Base-by-base conservation (phyloP, 1,284 basidiomycete genomes). In the Garcileccinum viscosum region DNA sequence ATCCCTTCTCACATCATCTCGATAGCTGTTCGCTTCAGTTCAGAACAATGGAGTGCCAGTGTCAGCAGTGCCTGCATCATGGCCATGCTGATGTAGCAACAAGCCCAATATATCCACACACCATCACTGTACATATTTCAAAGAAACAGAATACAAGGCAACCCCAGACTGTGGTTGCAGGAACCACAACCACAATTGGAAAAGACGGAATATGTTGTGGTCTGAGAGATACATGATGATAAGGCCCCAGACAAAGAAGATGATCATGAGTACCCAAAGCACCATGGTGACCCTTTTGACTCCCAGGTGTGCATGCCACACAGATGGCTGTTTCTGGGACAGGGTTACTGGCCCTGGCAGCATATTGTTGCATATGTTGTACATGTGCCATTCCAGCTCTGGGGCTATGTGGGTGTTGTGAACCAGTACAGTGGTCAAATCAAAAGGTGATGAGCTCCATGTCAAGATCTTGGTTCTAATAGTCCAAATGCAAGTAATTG, bases 381-480 rank as follows among this genome's bases (percentile, higher is more conserved):
- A 64, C 78, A 79, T 80, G 33, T 80, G 76, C 12, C 59, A 70
- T 3, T 69, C 72, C 3, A 60, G 35, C 27, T 69, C 67, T 1
- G 67, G 72, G 12, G 71, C 0, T 59, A 79, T 73, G 14, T 76
- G 75, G 2, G 72, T 64, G 14, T 81, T 71, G 38, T 78, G 75
- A 5, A 81, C 71, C 44, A 79, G 71, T 6, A 80, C 80, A 2
- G 78, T 74, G 7, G 80, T 76, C 2, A 79, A 77, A 22, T 79
- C 50, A 17, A 53, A 53, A 27, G 50, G 15, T 7, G 50, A 53
- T 4, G 15, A 53, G 22, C 50, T 53, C 27, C 50, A 19, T 9
- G 27, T 53, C 27, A 53, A 19, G 17, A 27, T 53, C 32, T 75
- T 69, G 22, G 75, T 70, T n/a, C n/a, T n/a, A n/a, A n/a, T n/a